Evolutionary conservation across 805 yeast species (phyloP).

Genomic region (Kluyveromyces lactis): DNA sequence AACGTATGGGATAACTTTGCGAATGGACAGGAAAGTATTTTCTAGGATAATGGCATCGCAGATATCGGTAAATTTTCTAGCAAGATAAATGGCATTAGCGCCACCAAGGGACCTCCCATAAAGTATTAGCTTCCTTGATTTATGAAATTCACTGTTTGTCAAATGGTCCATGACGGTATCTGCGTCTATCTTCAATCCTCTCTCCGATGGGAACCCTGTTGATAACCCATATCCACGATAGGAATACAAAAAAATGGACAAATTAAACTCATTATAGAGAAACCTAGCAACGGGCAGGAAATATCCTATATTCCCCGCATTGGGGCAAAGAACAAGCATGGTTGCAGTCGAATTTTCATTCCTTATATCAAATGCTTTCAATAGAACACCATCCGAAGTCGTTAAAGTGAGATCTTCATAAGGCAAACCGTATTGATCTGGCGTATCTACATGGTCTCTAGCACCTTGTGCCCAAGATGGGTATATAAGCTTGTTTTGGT

Average conservation of each 20-base stretch:
- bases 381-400: constrained; percentile 61
- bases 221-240: constrained; percentile 88
- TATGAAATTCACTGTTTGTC: constrained; percentile 39
- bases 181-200: constrained; percentile 77
- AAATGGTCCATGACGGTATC: constrained; percentile 58
- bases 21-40: constrained; percentile 74
- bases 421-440: constrained; percentile 57
- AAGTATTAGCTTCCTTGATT: constrained; percentile 45
- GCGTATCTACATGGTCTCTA: constrained; percentile 61
- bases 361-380: constrained; percentile 51
- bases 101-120: constrained; percentile 94
- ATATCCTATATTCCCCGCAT: constrained; percentile 95
- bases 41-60: constrained; percentile 69
- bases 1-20: constrained; percentile 63
- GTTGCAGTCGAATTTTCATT: constrained; percentile 42
- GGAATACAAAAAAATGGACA: constrained; percentile 77
- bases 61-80: constrained; percentile 43
- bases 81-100: constrained; percentile 82
- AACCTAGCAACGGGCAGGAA: constrained; percentile 71
- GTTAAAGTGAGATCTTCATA: constrained; percentile 51
- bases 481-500: constrained; percentile 65
- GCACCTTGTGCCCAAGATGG: constrained; percentile 79
- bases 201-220: constrained; percentile 67
- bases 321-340: constrained; percentile 73
- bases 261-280: constrained; percentile 52